phyloP scores from a whole-genome alignment of 129 eudicot genomes.

The Daucus carota region DH1_v3.0 NC_030382.2:41446001-41446500 shows the following conservation, averaged over 20 bases:
- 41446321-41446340: background rate
- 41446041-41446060: background rate
- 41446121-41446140: background rate
- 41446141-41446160: background rate
- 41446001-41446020: background rate
- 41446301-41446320: background rate
- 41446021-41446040: too few species aligned
- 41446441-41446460: background rate
- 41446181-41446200: background rate
- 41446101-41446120: background rate
- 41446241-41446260: background rate
- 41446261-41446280: background rate
- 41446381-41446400: background rate
- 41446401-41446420: background rate
- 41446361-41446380: background rate
- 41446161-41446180: background rate
- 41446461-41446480: background rate
- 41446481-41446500: background rate
- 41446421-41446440: background rate
- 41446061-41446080: background rate
- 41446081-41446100: conserved; percentile 3
- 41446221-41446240: background rate
- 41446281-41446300: background rate
- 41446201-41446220: background rate
- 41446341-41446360: background rate